Base-by-base conservation (phyloP, 208 protist genomes). In the Trichomonas gallinae region DNA sequence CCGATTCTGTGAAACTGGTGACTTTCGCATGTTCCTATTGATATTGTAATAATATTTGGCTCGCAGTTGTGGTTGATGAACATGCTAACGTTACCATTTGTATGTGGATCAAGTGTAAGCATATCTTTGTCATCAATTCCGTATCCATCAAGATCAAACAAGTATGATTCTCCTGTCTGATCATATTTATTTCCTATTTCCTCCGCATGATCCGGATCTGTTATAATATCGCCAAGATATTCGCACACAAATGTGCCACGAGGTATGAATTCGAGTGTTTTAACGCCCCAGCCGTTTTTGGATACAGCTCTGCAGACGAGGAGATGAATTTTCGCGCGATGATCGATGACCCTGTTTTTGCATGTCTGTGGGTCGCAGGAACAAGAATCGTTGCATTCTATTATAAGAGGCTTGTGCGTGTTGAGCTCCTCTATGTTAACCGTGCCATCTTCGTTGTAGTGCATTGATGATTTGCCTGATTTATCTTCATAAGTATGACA, bases 171-270 rank as follows among this genome's bases (percentile, higher is more conserved):
- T n/a, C 40, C 21, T 15, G 91, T 45, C 23, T 31, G 40, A 44
- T 97, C 97, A 91, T 97, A 97, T 10, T 96, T 13, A 63, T 46
- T 6, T 38, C 97, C 97, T 13, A 48, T 45, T 63, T 91, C 10
- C 36, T 83, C 42, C 44, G 97, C 72, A 10, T 93, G 83, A 2
- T 96, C 58, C 11, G 97, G 63, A 34, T 58, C 42, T 10, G 44
- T 45, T 10, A 97, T 97, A 21, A 97, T 91, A 91, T 97, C 97
- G 46, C 97, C 97, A 9, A 96, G 58, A 48, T 97, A 97, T 96
- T 97, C 97, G 42, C 88, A 96, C 26, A 97, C 88, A 72, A 97
- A 97, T 0, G 91, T 91, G 3, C 36, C 26, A 2, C 40, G 46
- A 44, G 96, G 96, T 44, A 97, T 97, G 11, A 97, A 93, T 6